Evolutionary conservation across 352 stramenopile species (phyloP).

Genomic region (Lagenidium giganteum): DNA sequence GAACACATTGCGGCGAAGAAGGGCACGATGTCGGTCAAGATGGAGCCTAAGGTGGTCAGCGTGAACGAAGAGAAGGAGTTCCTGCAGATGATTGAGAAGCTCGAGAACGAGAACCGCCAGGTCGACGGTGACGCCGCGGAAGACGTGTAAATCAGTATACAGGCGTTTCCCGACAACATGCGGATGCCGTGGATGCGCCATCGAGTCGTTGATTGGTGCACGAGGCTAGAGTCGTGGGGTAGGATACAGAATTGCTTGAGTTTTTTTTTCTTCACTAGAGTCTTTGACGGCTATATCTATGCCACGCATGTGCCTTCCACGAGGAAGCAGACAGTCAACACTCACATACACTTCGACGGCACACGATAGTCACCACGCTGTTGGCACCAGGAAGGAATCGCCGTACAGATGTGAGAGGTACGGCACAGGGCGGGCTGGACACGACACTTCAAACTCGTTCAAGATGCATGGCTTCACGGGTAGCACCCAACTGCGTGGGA

Average conservation of each 20-base stretch:
- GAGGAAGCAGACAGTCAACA: too few relatives aligned
- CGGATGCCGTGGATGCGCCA: too few relatives aligned
- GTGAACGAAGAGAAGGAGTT: slow-evolving; percentile 99
- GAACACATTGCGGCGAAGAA: slow-evolving; percentile 94
- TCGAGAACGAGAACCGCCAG: slow-evolving; percentile 98
- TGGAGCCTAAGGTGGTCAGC: slow-evolving; percentile 98
- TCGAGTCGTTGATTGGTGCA: too few relatives aligned
- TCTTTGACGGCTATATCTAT: too few relatives aligned
- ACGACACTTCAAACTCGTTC: slow-evolving; percentile 37
- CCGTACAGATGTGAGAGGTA: slow-evolving; percentile 57
- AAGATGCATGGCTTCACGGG: slow-evolving; percentile 35
- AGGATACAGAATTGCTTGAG: too few relatives aligned
- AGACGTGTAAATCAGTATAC: too few relatives aligned
- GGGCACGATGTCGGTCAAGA: slow-evolving; percentile 95
- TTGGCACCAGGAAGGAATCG: slow-evolving; percentile 35
- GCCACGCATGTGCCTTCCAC: too few relatives aligned
- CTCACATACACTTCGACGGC: too few relatives aligned
- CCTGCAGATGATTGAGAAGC: slow-evolving; percentile 98
- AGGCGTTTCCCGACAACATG: too few relatives aligned
- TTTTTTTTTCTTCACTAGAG: too few relatives aligned
- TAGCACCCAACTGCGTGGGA: slow-evolving; percentile 50
- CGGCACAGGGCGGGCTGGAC: slow-evolving; percentile 27
- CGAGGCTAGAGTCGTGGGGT: too few relatives aligned
- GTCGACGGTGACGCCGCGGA: slow-evolving; percentile 97
- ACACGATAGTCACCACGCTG: slow-evolving; percentile 18